phyloP scores from a whole-genome alignment of 495 filamentous ascomycete genomes.

The Aspergillus leporis region DNA sequence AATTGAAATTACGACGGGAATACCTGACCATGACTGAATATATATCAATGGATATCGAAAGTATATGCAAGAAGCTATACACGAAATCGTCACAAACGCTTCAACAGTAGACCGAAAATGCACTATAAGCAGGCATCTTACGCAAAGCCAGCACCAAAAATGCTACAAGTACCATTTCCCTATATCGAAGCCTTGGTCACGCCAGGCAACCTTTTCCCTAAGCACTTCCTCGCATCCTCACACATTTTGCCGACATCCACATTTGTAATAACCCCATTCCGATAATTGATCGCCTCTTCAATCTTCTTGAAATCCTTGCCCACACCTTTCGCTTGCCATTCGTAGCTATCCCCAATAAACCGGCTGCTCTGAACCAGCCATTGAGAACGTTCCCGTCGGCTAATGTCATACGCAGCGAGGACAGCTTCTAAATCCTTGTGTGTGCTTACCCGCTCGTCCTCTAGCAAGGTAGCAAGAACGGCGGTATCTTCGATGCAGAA shows the following conservation, averaged over 20 bases:
- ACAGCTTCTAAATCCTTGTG: constrained; percentile 19
- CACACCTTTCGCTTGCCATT: constrained; percentile 25
- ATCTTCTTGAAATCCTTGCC: constrained; percentile 25
- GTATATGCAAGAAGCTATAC: no score
- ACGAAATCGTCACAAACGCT: no score
- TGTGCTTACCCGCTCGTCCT: constrained; percentile 17
- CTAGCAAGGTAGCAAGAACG: constrained; percentile 42
- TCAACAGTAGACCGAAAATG: no score
- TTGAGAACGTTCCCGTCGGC: constrained; percentile 28
- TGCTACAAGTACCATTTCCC: no score
- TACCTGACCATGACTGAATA: no score
- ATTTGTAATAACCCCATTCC: constrained; percentile 26
- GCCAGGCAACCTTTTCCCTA: constrained; percentile 14
- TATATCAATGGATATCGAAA: no score
- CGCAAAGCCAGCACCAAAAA: no score
- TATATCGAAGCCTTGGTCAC: constrained; percentile 14
- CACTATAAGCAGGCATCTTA: no score
- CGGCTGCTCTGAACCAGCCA: constrained; percentile 38
- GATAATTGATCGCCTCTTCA: constrained; percentile 28
- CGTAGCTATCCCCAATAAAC: constrained; percentile 31
- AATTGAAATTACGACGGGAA: no score
- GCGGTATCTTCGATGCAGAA: constrained; percentile 58
- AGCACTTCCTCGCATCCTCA: constrained; percentile 11
- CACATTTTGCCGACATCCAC: constrained; percentile 24
- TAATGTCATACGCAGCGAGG: constrained; percentile 22